phyloP scores from a whole-genome alignment of 2,329 filamentous ascomycete species.

The Fusarium concolor region DNA sequence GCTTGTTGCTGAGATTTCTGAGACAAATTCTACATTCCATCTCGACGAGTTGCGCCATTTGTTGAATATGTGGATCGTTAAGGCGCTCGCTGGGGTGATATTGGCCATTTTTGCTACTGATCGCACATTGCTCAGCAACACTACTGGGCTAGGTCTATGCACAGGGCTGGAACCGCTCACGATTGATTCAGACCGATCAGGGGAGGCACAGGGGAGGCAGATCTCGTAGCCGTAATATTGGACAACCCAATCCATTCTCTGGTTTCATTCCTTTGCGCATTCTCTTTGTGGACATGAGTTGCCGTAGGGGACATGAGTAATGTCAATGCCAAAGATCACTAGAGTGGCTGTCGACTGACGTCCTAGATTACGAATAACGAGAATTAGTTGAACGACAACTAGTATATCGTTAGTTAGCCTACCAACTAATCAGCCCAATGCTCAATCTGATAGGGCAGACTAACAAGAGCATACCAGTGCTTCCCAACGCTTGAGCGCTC shows the following conservation, averaged over 20 bases:
- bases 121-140: not conserved
- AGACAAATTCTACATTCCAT: slow-evolving; percentile 5
- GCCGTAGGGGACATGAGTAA: not conserved
- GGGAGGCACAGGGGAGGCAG: not conserved
- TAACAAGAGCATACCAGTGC: not conserved
- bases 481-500: not conserved
- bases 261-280: not conserved
- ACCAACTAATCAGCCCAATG: too few relatives aligned
- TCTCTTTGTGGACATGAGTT: not conserved
- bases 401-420: not conserved
- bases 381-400: not conserved
- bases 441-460: not conserved
- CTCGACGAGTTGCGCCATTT: not conserved
- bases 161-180: not conserved
- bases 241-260: not conserved
- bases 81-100: not conserved
- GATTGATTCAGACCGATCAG: not conserved
- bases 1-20: not conserved
- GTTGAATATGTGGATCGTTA: not conserved
- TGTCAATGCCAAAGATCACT: not conserved
- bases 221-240: not conserved
- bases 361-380: not conserved
- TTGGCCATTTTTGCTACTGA: too few relatives aligned
- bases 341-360: not conserved
- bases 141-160: not conserved